phyloP scores from a whole-genome alignment of 2,329 filamentous ascomycete species.

The Colletotrichum sp. region DNA sequence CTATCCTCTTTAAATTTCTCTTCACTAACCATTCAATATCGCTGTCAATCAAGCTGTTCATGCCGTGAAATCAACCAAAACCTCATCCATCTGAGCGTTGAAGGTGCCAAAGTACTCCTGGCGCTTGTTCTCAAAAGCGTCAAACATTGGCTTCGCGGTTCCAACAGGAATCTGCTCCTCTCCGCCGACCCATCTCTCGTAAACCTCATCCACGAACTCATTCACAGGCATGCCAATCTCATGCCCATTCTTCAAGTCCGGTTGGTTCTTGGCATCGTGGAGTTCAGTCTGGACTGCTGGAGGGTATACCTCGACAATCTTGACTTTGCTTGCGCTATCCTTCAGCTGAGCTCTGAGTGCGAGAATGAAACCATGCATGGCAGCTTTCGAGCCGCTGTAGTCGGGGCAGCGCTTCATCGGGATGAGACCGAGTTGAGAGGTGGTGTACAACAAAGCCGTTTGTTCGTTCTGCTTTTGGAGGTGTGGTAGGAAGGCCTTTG shows the following conservation, averaged over 20 bases:
- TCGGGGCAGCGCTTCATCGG: constrained; percentile 23
- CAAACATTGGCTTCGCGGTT: not conserved
- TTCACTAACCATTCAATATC: not conserved
- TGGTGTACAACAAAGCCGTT: constrained; percentile 23
- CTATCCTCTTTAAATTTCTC: not conserved
- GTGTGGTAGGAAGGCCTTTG: constrained; percentile 30
- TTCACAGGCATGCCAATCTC: constrained; percentile 37
- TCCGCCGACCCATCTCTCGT: constrained; percentile 40
- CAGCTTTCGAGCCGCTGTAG: constrained; percentile 31
- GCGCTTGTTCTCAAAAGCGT: not conserved
- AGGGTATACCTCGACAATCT: constrained; percentile 30
- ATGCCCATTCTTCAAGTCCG: not conserved
- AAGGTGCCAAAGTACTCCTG: not conserved
- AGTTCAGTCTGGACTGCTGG: constrained; percentile 28
- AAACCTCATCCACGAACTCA: constrained; percentile 49
- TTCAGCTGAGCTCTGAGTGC: constrained; percentile 22
- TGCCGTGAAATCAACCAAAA: constrained; percentile 21
- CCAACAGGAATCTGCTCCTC: constrained; percentile 36
- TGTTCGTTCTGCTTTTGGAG: constrained; percentile 18
- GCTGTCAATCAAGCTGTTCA: constrained; percentile 21
- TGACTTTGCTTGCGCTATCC: constrained; percentile 9
- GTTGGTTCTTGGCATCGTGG: not conserved
- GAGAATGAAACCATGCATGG: constrained; percentile 28
- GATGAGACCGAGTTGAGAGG: constrained; percentile 17
- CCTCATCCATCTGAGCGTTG: not conserved